These are phyloP conservation scores for Ophiosphaerella korrae DNA, from an alignment of 2,329 filamentous ascomycete genomes.

Conservation along the genomic window DNA sequence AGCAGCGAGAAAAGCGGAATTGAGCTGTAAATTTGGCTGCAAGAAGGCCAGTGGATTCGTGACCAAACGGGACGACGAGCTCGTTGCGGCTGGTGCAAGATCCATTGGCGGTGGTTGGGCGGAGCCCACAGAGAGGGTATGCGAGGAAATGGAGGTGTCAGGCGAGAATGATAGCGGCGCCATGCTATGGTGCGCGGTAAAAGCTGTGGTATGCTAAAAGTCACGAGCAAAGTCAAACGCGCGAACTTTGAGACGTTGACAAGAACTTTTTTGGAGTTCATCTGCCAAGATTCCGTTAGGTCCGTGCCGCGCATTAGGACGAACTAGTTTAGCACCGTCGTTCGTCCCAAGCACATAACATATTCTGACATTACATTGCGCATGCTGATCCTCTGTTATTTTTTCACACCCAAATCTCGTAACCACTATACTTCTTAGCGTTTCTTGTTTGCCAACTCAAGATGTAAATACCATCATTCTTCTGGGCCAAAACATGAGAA, in stretches of 20 bases:
- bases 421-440: background rate
- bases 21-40: conserved; percentile 70
- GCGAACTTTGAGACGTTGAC: conserved; percentile 1
- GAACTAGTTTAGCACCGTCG: background rate
- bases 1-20: conserved; percentile 71
- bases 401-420: background rate
- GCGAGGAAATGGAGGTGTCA: conserved; percentile 47
- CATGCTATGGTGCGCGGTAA: conserved; percentile 26
- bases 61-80: conserved; percentile 64
- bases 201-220: background rate
- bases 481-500: conserved; percentile 20
- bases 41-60: conserved; percentile 74
- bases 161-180: conserved; percentile 43
- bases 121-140: conserved; percentile 47
- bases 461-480: conserved; percentile 22
- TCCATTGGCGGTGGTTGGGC: conserved; percentile 44
- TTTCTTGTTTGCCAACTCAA: background rate
- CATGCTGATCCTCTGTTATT: background rate
- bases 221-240: background rate
- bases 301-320: background rate
- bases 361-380: background rate
- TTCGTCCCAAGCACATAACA: background rate
- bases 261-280: conserved; percentile 12
- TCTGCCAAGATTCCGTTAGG: conserved; percentile 4
- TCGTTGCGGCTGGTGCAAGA: conserved; percentile 36